Evolutionary conservation across 2,329 filamentous ascomycete species (phyloP), one percentile per base, ranked within the genome.

Genomic region (Xylariomycetidae sp.): DNA sequence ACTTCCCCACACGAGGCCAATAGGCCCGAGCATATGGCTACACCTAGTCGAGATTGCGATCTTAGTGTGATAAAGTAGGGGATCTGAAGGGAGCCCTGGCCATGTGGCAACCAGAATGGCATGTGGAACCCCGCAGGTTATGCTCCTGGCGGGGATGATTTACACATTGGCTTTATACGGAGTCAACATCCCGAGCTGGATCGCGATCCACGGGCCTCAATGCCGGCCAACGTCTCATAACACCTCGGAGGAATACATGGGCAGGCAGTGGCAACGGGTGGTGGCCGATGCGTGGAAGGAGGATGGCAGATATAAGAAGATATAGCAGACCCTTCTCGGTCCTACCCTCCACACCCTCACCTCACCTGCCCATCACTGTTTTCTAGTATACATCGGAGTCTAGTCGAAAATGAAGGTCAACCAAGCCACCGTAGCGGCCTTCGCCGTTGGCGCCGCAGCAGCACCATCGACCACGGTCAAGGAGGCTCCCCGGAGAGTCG

Each of bases 331-430:
- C 44, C 37, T 25, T 33, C 33, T 31, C 35, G 31, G 13, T 37
- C 39, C 32, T 34, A 35, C 32, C 25, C 40, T 37, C 27, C 34
- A 29, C 27, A 37, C 31, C 22, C 18, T 31, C 34, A 39, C 47
- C 32, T 40, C 38, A 48, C 40, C 43, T 46, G 31, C 45, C 49
- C 47, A 43, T 41, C 44, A 39, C 37, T 35, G 38, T 31, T 39
- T 39, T 27, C 38, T 34, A 37, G 34, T 39, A 37, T 41, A 37
- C 28, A 44, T 31, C 27, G 37, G 39, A 32, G 37, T 44, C 40
- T 42, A 36, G 48, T 37, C 31, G 31, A 54, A 49, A 29, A 57
- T 56, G 54, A 57, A 57, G 48, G 42, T 50, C 29, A 46, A 49
- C 30, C 38, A 46, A 32, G 37, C 47, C 19, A 42, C 46, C 32